A percentile compares a stretch with the other conserved stretches of the same genome.
Conservation (phyloP, 2,329 filamentous ascomycete species). For the Coniochaeta sp. region DNA sequence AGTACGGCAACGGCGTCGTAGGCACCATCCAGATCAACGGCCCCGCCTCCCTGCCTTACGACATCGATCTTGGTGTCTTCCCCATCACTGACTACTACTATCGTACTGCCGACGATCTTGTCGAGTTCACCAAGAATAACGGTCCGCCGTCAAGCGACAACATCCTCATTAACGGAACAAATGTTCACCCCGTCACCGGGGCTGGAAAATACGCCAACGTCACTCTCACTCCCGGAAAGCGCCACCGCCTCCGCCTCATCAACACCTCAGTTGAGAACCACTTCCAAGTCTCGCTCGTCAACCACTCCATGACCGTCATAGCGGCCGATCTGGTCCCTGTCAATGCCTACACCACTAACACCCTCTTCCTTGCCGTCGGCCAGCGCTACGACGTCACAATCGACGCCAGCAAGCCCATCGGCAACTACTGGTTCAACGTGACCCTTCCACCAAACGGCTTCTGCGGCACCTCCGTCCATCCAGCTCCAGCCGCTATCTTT, state of each 20-base stretch:
- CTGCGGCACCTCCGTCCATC: conserved; percentile 17
- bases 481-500: conserved; percentile 20
- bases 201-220: conserved; percentile 23
- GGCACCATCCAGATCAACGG: conserved; percentile 40
- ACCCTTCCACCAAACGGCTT: conserved; percentile 18
- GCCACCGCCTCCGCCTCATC: conserved; percentile 41
- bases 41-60: conserved; percentile 37
- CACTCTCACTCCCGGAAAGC: conserved; percentile 33
- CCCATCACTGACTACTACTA: conserved; percentile 45
- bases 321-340: conserved; percentile 44
- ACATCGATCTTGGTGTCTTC: conserved; percentile 41
- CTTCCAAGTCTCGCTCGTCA: conserved; percentile 40
- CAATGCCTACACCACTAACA: conserved; percentile 37
- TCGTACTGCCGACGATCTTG: conserved; percentile 18
- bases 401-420: conserved; percentile 24
- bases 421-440: conserved; percentile 35
- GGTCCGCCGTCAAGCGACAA: conserved; percentile 28
- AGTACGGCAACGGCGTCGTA: conserved; percentile 39
- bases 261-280: conserved; percentile 42
- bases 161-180: conserved; percentile 37
- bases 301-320: conserved; percentile 42
- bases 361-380: conserved; percentile 41
- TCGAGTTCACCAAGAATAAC: conserved; percentile 13
- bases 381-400: conserved; percentile 38
- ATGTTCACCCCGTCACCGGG: conserved; percentile 19